Evolutionary conservation across 2,329 filamentous ascomycete genomes (phyloP).

Genomic region (Nemania bipapillata): DNA sequence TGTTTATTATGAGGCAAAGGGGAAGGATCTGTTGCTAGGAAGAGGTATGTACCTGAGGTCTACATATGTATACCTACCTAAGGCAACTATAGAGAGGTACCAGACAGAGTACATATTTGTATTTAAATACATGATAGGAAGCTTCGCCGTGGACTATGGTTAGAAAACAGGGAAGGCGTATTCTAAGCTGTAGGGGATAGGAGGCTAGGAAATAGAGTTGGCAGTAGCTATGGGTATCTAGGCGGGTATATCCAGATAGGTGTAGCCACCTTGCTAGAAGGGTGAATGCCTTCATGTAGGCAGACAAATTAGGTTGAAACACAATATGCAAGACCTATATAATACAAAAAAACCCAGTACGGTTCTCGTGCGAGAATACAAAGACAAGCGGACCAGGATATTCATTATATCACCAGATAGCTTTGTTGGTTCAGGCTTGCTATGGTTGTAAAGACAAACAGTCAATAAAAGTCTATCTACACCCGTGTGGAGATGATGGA

Average conservation of each 20-base stretch:
- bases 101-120: too few species aligned
- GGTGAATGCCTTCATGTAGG: neutral
- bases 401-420: neutral
- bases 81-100: too few species aligned
- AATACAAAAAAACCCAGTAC: neutral
- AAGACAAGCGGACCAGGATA: neutral
- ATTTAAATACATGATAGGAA: too few species aligned
- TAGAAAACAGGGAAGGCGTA: neutral
- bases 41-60: neutral
- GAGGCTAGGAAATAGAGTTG: too few species aligned
- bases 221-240: neutral
- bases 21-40: conserved; percentile 2
- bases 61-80: neutral
- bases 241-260: too few species aligned
- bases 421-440: neutral
- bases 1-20: neutral
- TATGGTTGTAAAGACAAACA: too few species aligned
- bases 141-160: neutral
- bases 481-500: too few species aligned
- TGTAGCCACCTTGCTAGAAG: too few species aligned
- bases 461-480: too few species aligned
- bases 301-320: neutral
- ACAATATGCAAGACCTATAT: neutral
- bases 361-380: neutral
- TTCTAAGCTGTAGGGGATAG: neutral